A percentile compares a stretch with the other conserved stretches of the same genome.
These are phyloP conservation scores for Haematococcus lacustris DNA, from an alignment of 139 green algal species.

Conservation along the genomic window DNA sequence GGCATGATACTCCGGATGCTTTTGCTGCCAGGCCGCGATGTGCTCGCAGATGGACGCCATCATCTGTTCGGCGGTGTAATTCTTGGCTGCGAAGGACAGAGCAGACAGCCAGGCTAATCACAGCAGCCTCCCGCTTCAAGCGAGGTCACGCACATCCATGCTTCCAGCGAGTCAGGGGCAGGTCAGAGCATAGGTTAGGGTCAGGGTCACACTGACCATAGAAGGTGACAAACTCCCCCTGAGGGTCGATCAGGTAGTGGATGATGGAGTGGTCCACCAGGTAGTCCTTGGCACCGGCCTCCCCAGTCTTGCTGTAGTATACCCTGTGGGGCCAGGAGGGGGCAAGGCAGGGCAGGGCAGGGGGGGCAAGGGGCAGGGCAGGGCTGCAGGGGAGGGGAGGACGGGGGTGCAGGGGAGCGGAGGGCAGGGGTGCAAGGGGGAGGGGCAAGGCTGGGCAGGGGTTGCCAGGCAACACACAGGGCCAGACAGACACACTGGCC, in stretches of 20 bases:
- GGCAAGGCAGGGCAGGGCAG: too few species aligned
- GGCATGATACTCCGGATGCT: neutral
- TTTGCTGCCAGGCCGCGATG: constrained; percentile 15
- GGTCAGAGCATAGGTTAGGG: neutral
- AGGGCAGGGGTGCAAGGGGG: too few species aligned
- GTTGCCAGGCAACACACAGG: too few species aligned
- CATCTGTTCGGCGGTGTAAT: constrained; percentile 45
- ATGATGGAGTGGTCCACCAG: constrained; percentile 99
- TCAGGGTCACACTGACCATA: constrained; percentile 43
- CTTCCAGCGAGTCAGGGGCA: neutral
- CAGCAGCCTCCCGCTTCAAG: neutral
- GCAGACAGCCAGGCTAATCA: neutral
- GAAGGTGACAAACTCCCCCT: constrained; percentile 90
- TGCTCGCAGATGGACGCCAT: constrained; percentile 20
- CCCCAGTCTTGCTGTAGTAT: constrained; percentile 82
- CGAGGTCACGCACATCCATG: neutral
- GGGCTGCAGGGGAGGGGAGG: neutral
- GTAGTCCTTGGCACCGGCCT: constrained; percentile 65
- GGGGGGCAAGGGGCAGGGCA: neutral
- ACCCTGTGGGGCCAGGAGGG: too few species aligned
- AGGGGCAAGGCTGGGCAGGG: too few species aligned
- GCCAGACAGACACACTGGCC: too few species aligned
- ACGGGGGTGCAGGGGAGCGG: neutral
- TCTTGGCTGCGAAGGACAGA: constrained; percentile 50
- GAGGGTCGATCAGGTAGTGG: constrained; percentile 85